These are phyloP conservation scores for Pleurotus sapidus DNA, from an alignment of 768 basidiomycete genomes.

Conservation along the genomic window DNA sequence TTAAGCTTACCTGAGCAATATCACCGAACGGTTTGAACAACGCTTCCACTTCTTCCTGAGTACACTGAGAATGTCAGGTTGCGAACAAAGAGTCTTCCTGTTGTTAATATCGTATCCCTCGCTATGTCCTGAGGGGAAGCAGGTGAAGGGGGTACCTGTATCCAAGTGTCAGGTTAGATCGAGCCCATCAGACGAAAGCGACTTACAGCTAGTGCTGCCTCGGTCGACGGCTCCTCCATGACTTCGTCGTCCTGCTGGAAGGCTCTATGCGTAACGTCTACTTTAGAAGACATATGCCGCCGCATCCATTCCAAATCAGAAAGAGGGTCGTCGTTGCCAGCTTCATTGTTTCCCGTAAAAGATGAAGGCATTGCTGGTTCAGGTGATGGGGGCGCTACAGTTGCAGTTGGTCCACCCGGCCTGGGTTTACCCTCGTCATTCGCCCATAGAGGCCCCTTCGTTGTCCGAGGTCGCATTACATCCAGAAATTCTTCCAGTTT, in stretches of 20 bases:
- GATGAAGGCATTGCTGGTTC: neutral
- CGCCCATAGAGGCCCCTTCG: constrained; percentile 65
- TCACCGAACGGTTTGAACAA: constrained; percentile 70
- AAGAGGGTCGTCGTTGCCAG: constrained; percentile 32
- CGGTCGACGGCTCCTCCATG: constrained; percentile 5
- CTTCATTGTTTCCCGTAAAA: constrained; percentile 13
- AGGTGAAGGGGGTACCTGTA: constrained; percentile 1
- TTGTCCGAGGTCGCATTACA: constrained; percentile 65
- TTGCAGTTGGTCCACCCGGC: neutral
- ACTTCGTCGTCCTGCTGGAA: constrained; percentile 63
- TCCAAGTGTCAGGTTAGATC: neutral
- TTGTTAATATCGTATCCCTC: constrained; percentile 61
- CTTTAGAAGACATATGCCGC: constrained; percentile 51
- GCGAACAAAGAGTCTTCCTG: constrained; percentile 86
- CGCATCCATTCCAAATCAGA: constrained; percentile 80
- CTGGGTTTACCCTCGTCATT: constrained; percentile 37
- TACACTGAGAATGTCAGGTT: constrained; percentile 89
- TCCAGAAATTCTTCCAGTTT: constrained; percentile 68
- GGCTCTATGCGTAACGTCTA: constrained; percentile 33
- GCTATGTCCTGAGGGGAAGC: constrained; percentile 28
- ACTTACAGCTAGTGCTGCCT: neutral
- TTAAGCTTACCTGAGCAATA: constrained; percentile 66
- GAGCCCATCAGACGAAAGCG: neutral
- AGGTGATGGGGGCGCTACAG: neutral
- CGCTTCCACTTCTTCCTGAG: constrained; percentile 62